Base-by-base conservation (phyloP, 176 grass and related monocot genomes). In the Eremochloa ophiuroides region DNA sequence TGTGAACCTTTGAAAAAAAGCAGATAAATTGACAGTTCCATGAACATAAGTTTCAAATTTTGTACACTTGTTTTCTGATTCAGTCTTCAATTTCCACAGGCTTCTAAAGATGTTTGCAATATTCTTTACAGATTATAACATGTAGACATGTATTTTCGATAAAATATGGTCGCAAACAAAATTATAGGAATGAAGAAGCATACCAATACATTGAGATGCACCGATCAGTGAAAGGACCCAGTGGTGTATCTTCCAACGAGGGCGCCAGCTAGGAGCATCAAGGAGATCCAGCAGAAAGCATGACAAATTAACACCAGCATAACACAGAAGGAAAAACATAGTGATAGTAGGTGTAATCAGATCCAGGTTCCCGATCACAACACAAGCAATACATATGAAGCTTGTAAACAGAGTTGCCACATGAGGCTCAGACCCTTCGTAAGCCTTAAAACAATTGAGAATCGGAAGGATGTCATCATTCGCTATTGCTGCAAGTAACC, bases 221-320 rank as follows among this genome's bases (percentile, higher is more conserved):
- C 95, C 92, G 0, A 98, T 46, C 82, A 98, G 92, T 58, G 95
- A 98, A 56, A 98, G 80, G 74, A 92, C 89, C 95, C 92, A 98
- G 63, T 98, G 95, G 71, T 98, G 95, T 61, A 94, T 84, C 75
- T 94, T 98, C 95, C 95, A 98, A 83, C 95, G 86, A 58, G 95
- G 95, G 15, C 95, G 92, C 95, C 95, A 98, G 51, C 95, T 98
- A 84, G 95, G 95, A 85, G 95, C 95, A 89, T 98, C 95, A 42
- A 98, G 95, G 63, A 98, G 84, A 85, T 98, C 95, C 30, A 98
- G 78, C 17, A 98, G 85, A 90, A 98, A 98, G 82, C 95, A 94
- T 42, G 92, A 94, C 64, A 98, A 67, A 75, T 98, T 98, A 43
- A 98, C 95, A 82, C 95, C 95, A 61, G 90, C 90, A 89, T 94